These are phyloP conservation scores for Termitomyces sp. DNA, from an alignment of 768 basidiomycete species.

Conservation along the genomic window DNA sequence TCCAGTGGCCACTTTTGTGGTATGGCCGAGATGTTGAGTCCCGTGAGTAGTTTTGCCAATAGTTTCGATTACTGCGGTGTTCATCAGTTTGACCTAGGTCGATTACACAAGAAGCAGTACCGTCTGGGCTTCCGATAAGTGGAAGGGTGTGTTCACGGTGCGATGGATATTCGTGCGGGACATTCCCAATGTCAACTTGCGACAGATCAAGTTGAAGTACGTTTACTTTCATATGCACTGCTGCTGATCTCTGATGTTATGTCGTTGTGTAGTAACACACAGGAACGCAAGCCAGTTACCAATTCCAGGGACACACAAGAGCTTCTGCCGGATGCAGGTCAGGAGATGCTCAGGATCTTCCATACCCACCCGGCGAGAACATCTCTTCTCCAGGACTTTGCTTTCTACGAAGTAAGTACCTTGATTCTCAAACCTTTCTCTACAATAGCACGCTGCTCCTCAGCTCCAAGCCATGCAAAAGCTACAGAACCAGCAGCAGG, in stretches of 20 bases:
- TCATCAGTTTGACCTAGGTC: constrained; percentile 38
- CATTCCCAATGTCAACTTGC: constrained; percentile 82
- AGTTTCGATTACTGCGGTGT: background rate
- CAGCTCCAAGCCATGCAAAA: constrained; percentile 89
- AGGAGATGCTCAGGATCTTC: constrained; percentile 96
- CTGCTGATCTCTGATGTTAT: constrained; percentile 11
- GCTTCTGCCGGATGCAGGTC: constrained; percentile 90
- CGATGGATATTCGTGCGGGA: constrained; percentile 97
- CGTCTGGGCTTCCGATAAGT: constrained; percentile 99
- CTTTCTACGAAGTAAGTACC: constrained; percentile 75
- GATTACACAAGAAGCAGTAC: constrained; percentile 93
- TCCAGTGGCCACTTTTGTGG: constrained; percentile 94
- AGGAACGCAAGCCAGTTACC: constrained; percentile 97
- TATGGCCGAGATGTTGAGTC: constrained; percentile 97
- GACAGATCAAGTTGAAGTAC: constrained; percentile 86
- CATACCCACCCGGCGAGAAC: constrained; percentile 90
- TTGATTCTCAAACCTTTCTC: background rate
- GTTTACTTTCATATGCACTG: constrained; percentile 15
- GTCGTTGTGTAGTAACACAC: constrained; percentile 71
- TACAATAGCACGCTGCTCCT: background rate
- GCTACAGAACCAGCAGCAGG: constrained; percentile 34
- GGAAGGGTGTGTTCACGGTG: constrained; percentile 99
- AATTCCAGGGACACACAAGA: constrained; percentile 98
- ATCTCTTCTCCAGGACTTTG: constrained; percentile 89
- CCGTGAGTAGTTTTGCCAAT: constrained; percentile 41